Evolutionary conservation across 306 rosid species (phyloP).

Genomic region (Lathyrus oleraceus): DNA sequence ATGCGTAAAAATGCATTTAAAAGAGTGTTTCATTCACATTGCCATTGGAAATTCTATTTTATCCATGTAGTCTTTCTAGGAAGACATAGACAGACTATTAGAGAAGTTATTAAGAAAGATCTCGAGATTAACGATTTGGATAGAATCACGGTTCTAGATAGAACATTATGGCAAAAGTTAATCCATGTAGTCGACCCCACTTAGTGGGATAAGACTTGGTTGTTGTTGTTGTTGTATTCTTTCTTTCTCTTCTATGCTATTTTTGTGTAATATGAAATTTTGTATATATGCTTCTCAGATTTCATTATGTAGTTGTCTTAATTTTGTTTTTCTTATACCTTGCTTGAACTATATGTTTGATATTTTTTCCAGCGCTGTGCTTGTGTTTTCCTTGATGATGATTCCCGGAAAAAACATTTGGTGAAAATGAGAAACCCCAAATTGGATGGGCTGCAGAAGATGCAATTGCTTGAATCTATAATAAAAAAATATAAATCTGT

Average conservation of each 20-base stretch:
- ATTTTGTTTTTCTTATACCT: slow-evolving; percentile 22
- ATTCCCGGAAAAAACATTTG: slow-evolving; percentile 42
- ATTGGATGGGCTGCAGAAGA: slow-evolving; percentile 56
- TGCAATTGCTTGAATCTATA: slow-evolving; percentile 32
- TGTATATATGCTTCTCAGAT: slow-evolving; percentile 6
- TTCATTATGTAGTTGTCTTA: slow-evolving; percentile 4
- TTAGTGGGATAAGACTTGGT: too few relatives aligned
- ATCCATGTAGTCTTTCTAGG: not conserved
- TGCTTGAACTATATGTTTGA: slow-evolving; percentile 23
- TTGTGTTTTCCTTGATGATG: slow-evolving; percentile 65
- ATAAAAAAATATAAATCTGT: slow-evolving; percentile 19
- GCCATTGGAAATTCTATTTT: slow-evolving; percentile 10
- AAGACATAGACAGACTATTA: too few relatives aligned
- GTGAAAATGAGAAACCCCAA: slow-evolving; percentile 69
- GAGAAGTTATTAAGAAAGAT: too few relatives aligned
- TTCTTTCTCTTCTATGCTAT: not conserved
- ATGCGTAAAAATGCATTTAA: not conserved
- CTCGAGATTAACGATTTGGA: too few relatives aligned
- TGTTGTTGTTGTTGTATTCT: too few relatives aligned
- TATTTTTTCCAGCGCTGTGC: slow-evolving; percentile 69
- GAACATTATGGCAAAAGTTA: too few relatives aligned
- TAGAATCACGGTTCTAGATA: too few relatives aligned
- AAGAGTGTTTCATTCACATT: not conserved
- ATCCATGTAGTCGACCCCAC: too few relatives aligned
- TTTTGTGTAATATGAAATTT: slow-evolving; percentile 16